These are phyloP conservation scores for Eragrostis curvula DNA, from an alignment of 176 grass and related monocot genomes.

Conservation along the genomic window DNA sequence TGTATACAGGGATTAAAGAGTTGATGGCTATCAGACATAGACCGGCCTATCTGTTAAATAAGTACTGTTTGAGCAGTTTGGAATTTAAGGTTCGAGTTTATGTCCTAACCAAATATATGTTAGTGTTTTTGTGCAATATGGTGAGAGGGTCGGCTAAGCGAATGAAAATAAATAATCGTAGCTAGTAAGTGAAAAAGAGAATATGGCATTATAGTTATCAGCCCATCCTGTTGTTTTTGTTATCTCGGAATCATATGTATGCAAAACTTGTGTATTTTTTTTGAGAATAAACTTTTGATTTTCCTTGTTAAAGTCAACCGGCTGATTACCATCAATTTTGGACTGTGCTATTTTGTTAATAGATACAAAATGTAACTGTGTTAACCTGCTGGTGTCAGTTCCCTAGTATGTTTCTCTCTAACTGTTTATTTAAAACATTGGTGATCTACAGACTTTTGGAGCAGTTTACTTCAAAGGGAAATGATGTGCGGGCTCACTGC, in stretches of 20 bases:
- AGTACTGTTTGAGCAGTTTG: neutral
- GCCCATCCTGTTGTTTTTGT: neutral
- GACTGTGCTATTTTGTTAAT: neutral
- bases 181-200: neutral
- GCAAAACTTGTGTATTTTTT: too few relatives aligned
- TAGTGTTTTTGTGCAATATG: neutral
- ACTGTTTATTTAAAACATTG: neutral
- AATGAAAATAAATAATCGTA: neutral
- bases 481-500: too few relatives aligned
- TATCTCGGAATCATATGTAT: neutral
- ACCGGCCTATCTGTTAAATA: neutral
- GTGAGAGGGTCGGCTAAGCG: neutral
- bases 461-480: too few relatives aligned
- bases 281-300: neutral
- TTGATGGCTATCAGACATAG: neutral
- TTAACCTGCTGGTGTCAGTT: neutral
- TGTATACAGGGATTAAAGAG: neutral
- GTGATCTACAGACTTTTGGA: too few relatives aligned
- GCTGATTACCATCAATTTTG: neutral
- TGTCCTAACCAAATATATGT: neutral
- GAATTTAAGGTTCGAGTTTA: neutral
- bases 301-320: neutral
- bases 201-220: neutral
- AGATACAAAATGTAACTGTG: neutral
- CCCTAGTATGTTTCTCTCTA: neutral